phyloP scores from a whole-genome alignment of 2,329 filamentous ascomycete species.

The Chrysosporium keratinophilum region DNA sequence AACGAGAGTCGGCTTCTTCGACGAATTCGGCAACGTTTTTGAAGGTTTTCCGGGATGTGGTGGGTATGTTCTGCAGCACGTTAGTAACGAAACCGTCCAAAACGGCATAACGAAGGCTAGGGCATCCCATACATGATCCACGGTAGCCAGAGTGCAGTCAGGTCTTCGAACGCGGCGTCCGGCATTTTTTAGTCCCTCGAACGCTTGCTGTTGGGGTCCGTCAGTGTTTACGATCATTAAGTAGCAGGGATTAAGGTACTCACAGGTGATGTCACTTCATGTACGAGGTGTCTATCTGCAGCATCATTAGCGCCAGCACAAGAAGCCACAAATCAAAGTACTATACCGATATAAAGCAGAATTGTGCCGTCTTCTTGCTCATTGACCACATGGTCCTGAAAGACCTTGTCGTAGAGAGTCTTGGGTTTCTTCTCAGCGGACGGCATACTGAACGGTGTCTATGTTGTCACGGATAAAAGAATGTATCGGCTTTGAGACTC shows the following conservation, averaged over 20 bases:
- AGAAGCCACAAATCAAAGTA: background rate
- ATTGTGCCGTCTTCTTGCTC: conserved; percentile 90
- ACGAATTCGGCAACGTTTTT: conserved; percentile 93
- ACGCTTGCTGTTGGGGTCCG: conserved; percentile 62
- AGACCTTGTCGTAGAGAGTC: conserved; percentile 96
- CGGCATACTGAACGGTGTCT: conserved; percentile 53
- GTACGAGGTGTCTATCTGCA: conserved; percentile 83
- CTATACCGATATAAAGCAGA: conserved; percentile 77
- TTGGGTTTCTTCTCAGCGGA: conserved; percentile 59
- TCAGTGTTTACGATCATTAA: background rate
- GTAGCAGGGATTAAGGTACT: conserved; percentile 26
- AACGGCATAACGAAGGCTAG: too few relatives aligned
- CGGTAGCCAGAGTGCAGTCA: conserved; percentile 92
- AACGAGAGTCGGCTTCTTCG: conserved; percentile 82
- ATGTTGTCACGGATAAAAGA: background rate
- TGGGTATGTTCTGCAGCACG: conserved; percentile 70
- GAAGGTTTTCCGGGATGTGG: conserved; percentile 77
- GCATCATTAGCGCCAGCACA: conserved; percentile 9
- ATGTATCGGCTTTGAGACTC: background rate
- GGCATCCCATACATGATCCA: conserved; percentile 64
- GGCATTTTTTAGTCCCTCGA: conserved; percentile 87
- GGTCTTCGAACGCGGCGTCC: conserved; percentile 78
- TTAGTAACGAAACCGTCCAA: background rate
- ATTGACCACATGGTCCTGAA: conserved; percentile 87
- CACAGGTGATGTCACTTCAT: conserved; percentile 96